phyloP scores from a whole-genome alignment of 2,329 filamentous ascomycete species.

The Sclerotiophoma versabilis region DNA sequence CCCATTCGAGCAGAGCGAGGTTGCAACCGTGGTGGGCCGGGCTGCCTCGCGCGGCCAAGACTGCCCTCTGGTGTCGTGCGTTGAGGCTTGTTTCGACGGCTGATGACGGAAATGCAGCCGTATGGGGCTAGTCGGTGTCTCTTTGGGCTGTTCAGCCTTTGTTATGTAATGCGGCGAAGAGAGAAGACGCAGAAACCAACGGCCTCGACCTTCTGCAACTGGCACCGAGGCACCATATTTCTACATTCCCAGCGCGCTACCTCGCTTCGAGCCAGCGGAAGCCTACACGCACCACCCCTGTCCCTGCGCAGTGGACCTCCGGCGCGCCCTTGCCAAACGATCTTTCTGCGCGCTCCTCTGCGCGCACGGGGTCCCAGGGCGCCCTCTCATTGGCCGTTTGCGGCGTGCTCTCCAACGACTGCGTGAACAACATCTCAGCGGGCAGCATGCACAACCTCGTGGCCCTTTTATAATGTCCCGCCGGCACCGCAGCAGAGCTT shows the following conservation, averaged over 20 bases:
- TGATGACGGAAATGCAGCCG: constrained; percentile 1
- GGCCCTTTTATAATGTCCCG: constrained; percentile 40
- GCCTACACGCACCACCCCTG: neutral
- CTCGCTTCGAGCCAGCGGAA: constrained; percentile 16
- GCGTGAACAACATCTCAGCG: constrained; percentile 37
- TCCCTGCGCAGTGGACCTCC: constrained; percentile 2
- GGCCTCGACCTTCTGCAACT: neutral
- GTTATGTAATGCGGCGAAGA: constrained; percentile 11
- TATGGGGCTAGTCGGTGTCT: neutral
- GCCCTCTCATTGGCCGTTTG: constrained; percentile 33
- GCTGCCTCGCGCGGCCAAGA: constrained; percentile 5
- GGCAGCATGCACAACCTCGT: constrained; percentile 46
- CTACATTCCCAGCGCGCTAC: constrained; percentile 1
- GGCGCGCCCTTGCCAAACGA: neutral
- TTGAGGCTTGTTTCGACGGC: constrained; percentile 10
- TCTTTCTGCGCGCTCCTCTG: constrained; percentile 2
- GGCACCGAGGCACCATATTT: neutral
- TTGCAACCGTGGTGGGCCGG: constrained; percentile 7
- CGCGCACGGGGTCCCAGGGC: constrained; percentile 9
- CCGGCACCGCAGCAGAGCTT: constrained; percentile 29
- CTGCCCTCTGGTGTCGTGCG: constrained; percentile 7
- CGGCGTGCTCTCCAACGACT: constrained; percentile 22
- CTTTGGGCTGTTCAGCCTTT: neutral
- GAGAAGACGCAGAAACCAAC: constrained; percentile 1
- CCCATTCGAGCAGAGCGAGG: constrained; percentile 5